A percentile compares a stretch with the other conserved stretches of the same genome.
These are phyloP conservation scores for Kandelia obovata DNA, from an alignment of 345 rosid genomes.

Conservation along the genomic window DNA sequence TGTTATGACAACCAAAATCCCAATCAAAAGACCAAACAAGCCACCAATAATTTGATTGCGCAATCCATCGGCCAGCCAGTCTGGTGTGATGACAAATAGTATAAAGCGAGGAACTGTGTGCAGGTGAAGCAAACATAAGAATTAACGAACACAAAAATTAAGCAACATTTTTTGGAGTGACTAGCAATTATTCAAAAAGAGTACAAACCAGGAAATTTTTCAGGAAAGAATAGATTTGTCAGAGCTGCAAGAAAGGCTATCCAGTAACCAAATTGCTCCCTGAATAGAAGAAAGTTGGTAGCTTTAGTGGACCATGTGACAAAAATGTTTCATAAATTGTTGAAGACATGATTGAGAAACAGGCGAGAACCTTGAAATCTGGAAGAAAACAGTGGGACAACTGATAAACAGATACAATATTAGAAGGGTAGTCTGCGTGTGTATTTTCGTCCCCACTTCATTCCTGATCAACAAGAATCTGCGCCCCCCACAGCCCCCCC, in stretches of 20 bases:
- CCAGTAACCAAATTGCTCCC: constrained; percentile 50
- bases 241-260: constrained; percentile 44
- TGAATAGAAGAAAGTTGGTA: constrained; percentile 24
- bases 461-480: constrained; percentile 49
- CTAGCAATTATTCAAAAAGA: background rate
- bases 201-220: constrained; percentile 38
- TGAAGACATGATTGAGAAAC: background rate
- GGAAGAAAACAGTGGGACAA: constrained; percentile 42
- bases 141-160: background rate
- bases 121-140: too few species aligned
- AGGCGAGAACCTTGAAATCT: constrained; percentile 37
- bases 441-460: constrained; percentile 34
- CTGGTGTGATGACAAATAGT: constrained; percentile 40
- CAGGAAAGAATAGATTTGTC: constrained; percentile 39
- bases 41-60: constrained; percentile 40
- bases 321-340: background rate
- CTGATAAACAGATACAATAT: constrained; percentile 37
- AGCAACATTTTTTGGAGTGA: background rate
- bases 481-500: background rate
- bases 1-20: constrained; percentile 14
- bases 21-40: constrained; percentile 36
- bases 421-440: constrained; percentile 36
- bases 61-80: constrained; percentile 36
- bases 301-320: background rate
- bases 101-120: constrained; percentile 22